Conservation (phyloP, 1,139 yeast genomes). For the Taphrina betulina region DNA sequence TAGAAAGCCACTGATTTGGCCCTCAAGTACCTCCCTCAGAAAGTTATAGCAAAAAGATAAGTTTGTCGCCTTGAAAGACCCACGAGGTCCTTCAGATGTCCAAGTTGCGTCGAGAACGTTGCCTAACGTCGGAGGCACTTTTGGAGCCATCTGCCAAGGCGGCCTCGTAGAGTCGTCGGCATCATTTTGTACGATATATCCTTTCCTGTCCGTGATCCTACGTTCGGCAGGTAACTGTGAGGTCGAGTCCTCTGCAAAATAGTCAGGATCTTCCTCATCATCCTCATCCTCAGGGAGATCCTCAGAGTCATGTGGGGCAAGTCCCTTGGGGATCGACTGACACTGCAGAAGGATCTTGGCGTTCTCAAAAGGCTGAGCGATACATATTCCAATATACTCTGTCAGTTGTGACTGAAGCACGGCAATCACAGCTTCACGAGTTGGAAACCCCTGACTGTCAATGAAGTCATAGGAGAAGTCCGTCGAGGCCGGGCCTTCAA, state of each 20-base stretch:
- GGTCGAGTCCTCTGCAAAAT: conserved; percentile 11
- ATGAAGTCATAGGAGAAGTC: conserved; percentile 25
- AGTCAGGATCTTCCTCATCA: conserved; percentile 51
- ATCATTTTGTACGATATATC: conserved; percentile 33
- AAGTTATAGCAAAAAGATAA: conserved; percentile 79
- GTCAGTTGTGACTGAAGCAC: conserved; percentile 11
- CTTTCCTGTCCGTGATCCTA: conserved; percentile 29
- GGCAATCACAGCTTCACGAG: conserved; percentile 7
- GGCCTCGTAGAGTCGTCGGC: conserved; percentile 33
- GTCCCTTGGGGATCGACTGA: conserved; percentile 34
- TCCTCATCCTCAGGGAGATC: conserved; percentile 45
- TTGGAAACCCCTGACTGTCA: conserved; percentile 14
- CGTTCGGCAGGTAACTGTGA: conserved; percentile 4
- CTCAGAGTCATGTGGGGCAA: conserved; percentile 32
- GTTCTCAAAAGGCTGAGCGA: conserved; percentile 88
- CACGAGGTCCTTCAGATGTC: conserved; percentile 76
- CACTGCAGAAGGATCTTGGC: conserved; percentile 76
- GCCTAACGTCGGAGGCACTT: conserved; percentile 40
- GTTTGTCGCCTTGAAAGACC: conserved; percentile 82
- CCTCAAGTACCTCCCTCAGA: conserved; percentile 68
- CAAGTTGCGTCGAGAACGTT: conserved; percentile 70
- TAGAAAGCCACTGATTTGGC: conserved; percentile 70
- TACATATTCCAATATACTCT: conserved; percentile 32
- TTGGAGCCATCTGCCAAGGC: conserved; percentile 30
- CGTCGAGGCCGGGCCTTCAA: conserved; percentile 1